Percentiles rank a stretch among this genome's conserved stretches.
These are phyloP conservation scores for Aspergillus tubingensis DNA, from an alignment of 2,329 filamentous ascomycete species.

Conservation along the genomic window DNA sequence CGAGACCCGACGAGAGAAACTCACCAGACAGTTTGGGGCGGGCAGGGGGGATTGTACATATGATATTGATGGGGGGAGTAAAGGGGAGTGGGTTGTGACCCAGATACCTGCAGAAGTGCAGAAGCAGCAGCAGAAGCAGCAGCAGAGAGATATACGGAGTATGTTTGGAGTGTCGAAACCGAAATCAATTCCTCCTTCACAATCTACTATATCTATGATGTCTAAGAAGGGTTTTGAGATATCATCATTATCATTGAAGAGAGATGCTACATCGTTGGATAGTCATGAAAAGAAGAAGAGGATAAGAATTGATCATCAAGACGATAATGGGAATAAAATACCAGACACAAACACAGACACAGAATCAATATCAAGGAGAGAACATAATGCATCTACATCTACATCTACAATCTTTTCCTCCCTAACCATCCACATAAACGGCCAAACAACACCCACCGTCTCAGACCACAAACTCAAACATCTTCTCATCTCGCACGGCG, in stretches of 20 bases:
- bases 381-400: background rate
- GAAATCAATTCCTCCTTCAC: too few relatives aligned
- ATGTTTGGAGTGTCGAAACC: conserved; percentile 13
- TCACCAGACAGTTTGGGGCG: conserved; percentile 68
- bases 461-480: conserved; percentile 86
- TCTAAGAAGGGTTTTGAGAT: too few relatives aligned
- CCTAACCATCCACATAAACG: conserved; percentile 81
- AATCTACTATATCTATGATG: too few relatives aligned
- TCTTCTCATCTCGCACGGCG: conserved; percentile 73
- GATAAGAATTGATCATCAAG: background rate
- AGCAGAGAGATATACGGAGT: conserved; percentile 47
- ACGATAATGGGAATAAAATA: too few relatives aligned
- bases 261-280: too few relatives aligned
- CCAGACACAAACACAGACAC: too few relatives aligned
- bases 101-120: too few relatives aligned
- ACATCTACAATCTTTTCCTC: conserved; percentile 62
- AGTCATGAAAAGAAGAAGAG: conserved; percentile 12
- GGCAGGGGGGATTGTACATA: conserved; percentile 64
- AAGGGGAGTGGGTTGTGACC: background rate
- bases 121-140: too few relatives aligned
- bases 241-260: too few relatives aligned
- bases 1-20: conserved; percentile 66
- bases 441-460: conserved; percentile 76
- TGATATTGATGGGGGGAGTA: background rate
- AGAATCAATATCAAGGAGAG: too few relatives aligned